Evolutionary conservation across 768 basidiomycete genomes (phyloP), one percentile per base, ranked within the genome.

Genomic region (Leccinellum albellum): DNA sequence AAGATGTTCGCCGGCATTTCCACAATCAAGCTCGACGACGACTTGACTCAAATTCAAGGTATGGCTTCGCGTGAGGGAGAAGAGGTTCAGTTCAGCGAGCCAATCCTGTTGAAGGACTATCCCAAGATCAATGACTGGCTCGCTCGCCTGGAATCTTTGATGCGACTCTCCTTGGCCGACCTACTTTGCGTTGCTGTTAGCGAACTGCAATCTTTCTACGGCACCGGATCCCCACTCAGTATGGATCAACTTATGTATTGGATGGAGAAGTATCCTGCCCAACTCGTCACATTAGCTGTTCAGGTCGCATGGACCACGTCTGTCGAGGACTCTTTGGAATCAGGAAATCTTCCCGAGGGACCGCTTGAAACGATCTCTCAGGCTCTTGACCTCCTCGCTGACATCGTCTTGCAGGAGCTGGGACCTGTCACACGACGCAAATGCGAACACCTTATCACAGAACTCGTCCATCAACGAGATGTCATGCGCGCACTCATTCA

Each of bases 1-100:
- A 99, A 99, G 82, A 99, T 99, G 97, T 99, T 99, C 74, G 97
- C 97, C 21, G 97, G 97, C 26, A 88, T 99, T 37, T 88, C 94
- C 1, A 94, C 94, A 0, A 80, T 98, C 63, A 81, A 77, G 64
- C 80, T 98, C 26, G 92, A 97, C 68, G 91, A 94, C 17, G 93
- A 94, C 48, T 70, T 90, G 60, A 88, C 91, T 5, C 83, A 88
- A 67, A 95, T 98, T 55, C 86, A 87, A 61, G 94, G 91, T 52
- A 96, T 98, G 87, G 85, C 91, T 13, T 98, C 97, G 1, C 81
- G 93, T 56, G 97, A 99, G 70, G 97, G 96, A 42, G 97, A 99
- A 73, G 89, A 94, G 68, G 90, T 99, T 15, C 74, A 71, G 8
- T 98, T 98, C 75, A 81, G 84, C 46, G 81, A 84, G 29, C 88